Conservation (phyloP, 2,329 filamentous ascomycete genomes). For the Arthrocladium fulminans region DNA sequence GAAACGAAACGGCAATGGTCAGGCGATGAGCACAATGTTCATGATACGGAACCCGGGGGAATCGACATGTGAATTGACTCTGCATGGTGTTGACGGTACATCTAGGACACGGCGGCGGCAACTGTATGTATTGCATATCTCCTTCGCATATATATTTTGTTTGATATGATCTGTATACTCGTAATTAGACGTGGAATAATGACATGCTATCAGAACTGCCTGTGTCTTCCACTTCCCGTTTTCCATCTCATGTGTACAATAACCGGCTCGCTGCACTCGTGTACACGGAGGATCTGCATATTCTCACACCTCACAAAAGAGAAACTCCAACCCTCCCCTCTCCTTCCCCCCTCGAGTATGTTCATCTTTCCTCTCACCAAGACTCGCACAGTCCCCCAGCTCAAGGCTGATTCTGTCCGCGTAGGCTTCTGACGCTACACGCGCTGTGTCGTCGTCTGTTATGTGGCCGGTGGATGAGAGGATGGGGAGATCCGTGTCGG, state of each 20-base stretch:
- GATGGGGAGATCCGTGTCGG: not conserved
- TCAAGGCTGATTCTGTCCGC: not conserved
- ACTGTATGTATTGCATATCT: not conserved
- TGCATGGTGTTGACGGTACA: slow-evolving; percentile 8
- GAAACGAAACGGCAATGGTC: too few species aligned
- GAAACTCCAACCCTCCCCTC: not conserved
- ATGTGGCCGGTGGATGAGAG: not conserved
- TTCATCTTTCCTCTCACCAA: not conserved
- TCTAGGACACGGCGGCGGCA: not conserved
- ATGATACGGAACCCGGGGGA: too few species aligned
- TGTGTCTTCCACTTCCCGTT: not conserved
- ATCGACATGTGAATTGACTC: too few species aligned
- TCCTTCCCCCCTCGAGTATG: too few species aligned
- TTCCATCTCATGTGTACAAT: too few species aligned
- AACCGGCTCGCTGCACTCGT: too few species aligned
- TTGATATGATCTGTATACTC: slow-evolving; percentile 1
- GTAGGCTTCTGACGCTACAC: not conserved
- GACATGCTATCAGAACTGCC: not conserved
- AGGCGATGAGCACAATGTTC: too few species aligned
- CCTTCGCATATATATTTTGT: slow-evolving; percentile 3
- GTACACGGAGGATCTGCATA: not conserved
- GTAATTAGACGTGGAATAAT: not conserved
- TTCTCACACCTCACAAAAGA: slow-evolving; percentile 2
- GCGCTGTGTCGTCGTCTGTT: not conserved
- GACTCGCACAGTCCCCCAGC: slow-evolving; percentile 1